Base-by-base conservation (phyloP, 2,329 filamentous ascomycete species). In the Fusarium dlaminii region DNA sequence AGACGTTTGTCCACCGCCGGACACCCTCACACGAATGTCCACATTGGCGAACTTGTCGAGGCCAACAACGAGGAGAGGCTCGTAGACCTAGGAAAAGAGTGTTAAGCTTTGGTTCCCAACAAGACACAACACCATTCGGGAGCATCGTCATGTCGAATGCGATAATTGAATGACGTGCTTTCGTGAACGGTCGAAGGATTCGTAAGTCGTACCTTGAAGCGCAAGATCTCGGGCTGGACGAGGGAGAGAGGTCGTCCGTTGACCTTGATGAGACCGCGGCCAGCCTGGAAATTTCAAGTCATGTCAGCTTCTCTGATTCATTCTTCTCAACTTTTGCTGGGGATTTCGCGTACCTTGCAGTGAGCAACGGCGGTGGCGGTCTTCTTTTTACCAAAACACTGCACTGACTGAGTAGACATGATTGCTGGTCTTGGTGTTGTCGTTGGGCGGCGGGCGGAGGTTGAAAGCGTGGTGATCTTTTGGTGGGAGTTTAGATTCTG, bases 301-400 rank as follows among this genome's bases (percentile, higher is more conserved):
- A 72, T 73, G 80, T 83, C 77, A 84, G 81, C 74, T 75, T 74
- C 72, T 45, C 18, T 57, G 37, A 20, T 37, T 29, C 37, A n/a
- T 22, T 58, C 32, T 32, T 32, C 57, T 13, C 65, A 24, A 66
- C 52, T 45, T 22, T 56, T 49, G 56, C 63, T 61, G 57, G 11
- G 42, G 40, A 32, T 60, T 30, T 60, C 29, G 63, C 87, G 85
- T 89, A 94, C 92, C 92, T 96, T 95, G 93, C 93, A 96, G 90
- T 96, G 94, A 86, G 94, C 94, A 88, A 97, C 94, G 83, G 92
- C 92, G 78, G 92, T 94, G 82, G 94, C 94, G 84, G 91, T 95
- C 91, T 94, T 94, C 91, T 95, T 95, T 93, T 98, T 98, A 92
- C 95, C 95, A 93, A 98, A 98, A 93, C 95, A 98, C 91, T 98